Conservation (phyloP, 2,329 filamentous ascomycete species). For the Torrubiellomyces zombiae region DNA sequence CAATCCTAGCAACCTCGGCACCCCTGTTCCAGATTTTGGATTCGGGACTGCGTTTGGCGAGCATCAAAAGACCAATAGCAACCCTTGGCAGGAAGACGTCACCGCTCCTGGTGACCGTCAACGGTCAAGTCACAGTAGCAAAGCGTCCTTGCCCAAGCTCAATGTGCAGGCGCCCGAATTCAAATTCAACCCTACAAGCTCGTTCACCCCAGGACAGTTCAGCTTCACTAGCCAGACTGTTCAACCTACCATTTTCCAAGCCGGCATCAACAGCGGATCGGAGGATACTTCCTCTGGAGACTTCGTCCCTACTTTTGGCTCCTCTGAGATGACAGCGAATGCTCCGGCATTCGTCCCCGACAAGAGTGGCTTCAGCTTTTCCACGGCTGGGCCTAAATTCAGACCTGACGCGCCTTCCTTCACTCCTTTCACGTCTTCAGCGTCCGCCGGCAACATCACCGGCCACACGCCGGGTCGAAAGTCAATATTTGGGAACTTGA, state of each 20-base stretch:
- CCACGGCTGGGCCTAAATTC: slow-evolving; percentile 48
- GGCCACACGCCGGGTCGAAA: slow-evolving; percentile 24
- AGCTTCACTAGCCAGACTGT: slow-evolving; percentile 29
- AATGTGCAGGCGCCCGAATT: slow-evolving; percentile 87
- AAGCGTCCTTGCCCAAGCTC: slow-evolving; percentile 58
- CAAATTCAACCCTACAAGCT: slow-evolving; percentile 48
- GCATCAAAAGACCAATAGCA: slow-evolving; percentile 39
- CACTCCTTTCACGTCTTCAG: slow-evolving; percentile 39
- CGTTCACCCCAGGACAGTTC: slow-evolving; percentile 34
- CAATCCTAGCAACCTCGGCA: slow-evolving; percentile 56
- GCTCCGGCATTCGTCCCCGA: slow-evolving; percentile 57
- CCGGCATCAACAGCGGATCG: slow-evolving; percentile 8
- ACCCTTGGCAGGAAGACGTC: slow-evolving; percentile 50
- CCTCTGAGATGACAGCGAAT: slow-evolving; percentile 46
- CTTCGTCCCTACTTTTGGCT: slow-evolving; percentile 16
- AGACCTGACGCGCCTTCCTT: slow-evolving; percentile 64
- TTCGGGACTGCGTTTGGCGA: slow-evolving; percentile 25
- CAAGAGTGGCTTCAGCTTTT: slow-evolving; percentile 51
- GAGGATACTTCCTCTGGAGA: slow-evolving; percentile 5
- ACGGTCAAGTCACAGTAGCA: slow-evolving; percentile 43
- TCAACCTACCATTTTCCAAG: slow-evolving; percentile 32
- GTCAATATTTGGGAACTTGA: slow-evolving; percentile 56
- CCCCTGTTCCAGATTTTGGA: slow-evolving; percentile 37
- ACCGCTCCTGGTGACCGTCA: slow-evolving; percentile 22
- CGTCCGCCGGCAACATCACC: slow-evolving; percentile 30